A percentile compares a stretch with the other conserved stretches of the same genome.
phyloP scores from a whole-genome alignment of 352 stramenopile genomes.

The Phytophthora agathidicida region DNA sequence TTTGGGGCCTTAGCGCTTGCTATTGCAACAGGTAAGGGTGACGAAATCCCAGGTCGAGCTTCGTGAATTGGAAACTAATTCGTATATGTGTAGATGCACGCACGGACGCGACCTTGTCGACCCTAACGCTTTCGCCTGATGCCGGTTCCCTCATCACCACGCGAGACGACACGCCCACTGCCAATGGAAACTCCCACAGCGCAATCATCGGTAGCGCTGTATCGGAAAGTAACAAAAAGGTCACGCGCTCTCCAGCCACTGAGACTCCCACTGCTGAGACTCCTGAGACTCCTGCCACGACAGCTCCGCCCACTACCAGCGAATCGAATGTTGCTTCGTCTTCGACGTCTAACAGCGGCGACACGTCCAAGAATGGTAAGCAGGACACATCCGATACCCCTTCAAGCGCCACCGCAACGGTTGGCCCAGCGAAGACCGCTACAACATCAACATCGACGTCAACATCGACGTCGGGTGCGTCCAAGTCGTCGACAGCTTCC shows the following conservation, averaged over 20 bases:
- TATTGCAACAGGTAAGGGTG: slow-evolving; percentile 20
- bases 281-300: not conserved
- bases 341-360: slow-evolving; percentile 4
- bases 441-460: slow-evolving; percentile 3
- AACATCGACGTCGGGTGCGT: slow-evolving; percentile 1
- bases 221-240: slow-evolving; percentile 8
- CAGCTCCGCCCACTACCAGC: slow-evolving; percentile 1
- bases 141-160: slow-evolving; percentile 22
- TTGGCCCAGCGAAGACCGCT: slow-evolving; percentile 1
- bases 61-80: not conserved
- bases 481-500: slow-evolving; percentile 21
- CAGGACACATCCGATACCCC: slow-evolving; percentile 12
- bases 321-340: slow-evolving; percentile 1
- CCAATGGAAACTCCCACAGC: not conserved
- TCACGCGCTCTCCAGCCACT: slow-evolving; percentile 5
- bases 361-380: slow-evolving; percentile 3
- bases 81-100: slow-evolving; percentile 20
- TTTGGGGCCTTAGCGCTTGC: slow-evolving; percentile 18
- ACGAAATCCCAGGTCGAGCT: not conserved
- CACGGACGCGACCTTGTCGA: not conserved
- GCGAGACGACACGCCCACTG: not conserved
- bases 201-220: slow-evolving; percentile 16
- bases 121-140: slow-evolving; percentile 28
- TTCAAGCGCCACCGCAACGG: slow-evolving; percentile 13
- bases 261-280: not conserved